A percentile compares a stretch with the other conserved stretches of the same genome.
Evolutionary conservation across 2,329 filamentous ascomycete species (phyloP).

Genomic region (Monosporascus cannonballus): DNA sequence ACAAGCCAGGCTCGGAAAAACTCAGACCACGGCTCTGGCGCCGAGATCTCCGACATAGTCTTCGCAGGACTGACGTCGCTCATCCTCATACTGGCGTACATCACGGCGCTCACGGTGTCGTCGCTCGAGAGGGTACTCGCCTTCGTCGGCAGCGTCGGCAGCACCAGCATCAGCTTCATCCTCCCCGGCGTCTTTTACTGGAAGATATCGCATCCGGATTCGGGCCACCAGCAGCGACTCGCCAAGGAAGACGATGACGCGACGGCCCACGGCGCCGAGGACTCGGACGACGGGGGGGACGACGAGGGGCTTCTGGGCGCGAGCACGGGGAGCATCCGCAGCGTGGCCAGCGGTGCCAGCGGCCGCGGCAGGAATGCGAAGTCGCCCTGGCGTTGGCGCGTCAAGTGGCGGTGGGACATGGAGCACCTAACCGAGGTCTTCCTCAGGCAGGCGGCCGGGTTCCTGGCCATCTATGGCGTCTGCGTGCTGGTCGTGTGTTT

Average conservation of each 20-base stretch:
- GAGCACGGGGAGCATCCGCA: slow-evolving; percentile 40
- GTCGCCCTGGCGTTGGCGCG: slow-evolving; percentile 44
- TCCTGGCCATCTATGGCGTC: slow-evolving; percentile 74
- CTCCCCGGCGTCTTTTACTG: slow-evolving; percentile 96
- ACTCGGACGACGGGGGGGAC: slow-evolving; percentile 29
- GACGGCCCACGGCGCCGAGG: slow-evolving; percentile 41
- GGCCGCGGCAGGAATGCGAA: slow-evolving; percentile 26
- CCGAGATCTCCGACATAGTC: slow-evolving; percentile 74
- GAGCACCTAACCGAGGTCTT: slow-evolving; percentile 57
- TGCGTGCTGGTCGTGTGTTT: slow-evolving; percentile 88
- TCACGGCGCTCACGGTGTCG: slow-evolving; percentile 83
- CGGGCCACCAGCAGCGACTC: slow-evolving; percentile 76
- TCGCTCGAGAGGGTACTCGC: slow-evolving; percentile 87
- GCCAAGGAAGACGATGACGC: slow-evolving; percentile 88
- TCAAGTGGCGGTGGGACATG: slow-evolving; percentile 53
- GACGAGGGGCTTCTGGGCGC: slow-evolving; percentile 35
- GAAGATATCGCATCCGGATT: slow-evolving; percentile 90
- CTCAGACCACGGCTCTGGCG: slow-evolving; percentile 45
- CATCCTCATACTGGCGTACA: slow-evolving; percentile 79
- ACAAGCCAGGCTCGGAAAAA: slow-evolving; percentile 29
- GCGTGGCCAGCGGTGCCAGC: slow-evolving; percentile 31
- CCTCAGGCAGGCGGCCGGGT: slow-evolving; percentile 69
- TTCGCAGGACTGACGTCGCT: slow-evolving; percentile 85
- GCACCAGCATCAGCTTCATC: slow-evolving; percentile 94
- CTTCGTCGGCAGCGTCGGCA: slow-evolving; percentile 91